phyloP scores from a whole-genome alignment of 2,329 filamentous ascomycete species.

The Rachicladosporium sp. region DNA sequence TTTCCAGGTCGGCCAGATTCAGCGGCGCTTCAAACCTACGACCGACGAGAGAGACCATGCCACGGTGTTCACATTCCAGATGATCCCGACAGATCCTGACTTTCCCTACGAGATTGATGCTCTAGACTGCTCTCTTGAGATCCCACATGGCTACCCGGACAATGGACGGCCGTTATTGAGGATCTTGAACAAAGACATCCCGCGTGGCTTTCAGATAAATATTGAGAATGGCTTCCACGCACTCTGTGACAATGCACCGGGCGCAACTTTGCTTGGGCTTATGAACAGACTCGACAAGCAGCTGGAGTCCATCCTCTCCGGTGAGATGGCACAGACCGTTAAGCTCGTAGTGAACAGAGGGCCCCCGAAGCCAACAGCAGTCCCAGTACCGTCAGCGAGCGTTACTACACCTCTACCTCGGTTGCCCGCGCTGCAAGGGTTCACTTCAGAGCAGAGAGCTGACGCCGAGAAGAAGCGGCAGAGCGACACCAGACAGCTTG shows the following conservation, averaged over 20 bases:
- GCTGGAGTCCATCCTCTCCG: constrained; percentile 56
- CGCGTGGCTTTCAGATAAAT: constrained; percentile 61
- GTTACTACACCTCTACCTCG: not conserved
- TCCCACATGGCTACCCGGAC: constrained; percentile 55
- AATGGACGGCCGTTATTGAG: constrained; percentile 43
- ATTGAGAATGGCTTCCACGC: constrained; percentile 62
- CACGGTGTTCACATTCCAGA: constrained; percentile 49
- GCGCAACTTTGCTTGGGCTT: constrained; percentile 50
- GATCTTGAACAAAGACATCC: constrained; percentile 58
- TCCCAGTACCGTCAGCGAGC: constrained; percentile 30
- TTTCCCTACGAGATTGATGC: constrained; percentile 66
- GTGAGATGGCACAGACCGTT: constrained; percentile 59
- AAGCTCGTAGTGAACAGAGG: constrained; percentile 49
- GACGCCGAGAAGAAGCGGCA: constrained; percentile 52
- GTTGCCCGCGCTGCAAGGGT: constrained; percentile 15
- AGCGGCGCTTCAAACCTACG: constrained; percentile 48
- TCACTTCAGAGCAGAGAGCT: constrained; percentile 47
- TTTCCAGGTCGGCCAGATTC: constrained; percentile 64
- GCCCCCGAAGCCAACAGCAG: not conserved
- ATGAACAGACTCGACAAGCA: constrained; percentile 61
- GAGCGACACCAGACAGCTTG: constrained; percentile 57
- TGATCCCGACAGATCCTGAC: constrained; percentile 67
- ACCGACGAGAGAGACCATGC: constrained; percentile 36
- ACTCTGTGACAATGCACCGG: constrained; percentile 44
- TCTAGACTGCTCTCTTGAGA: constrained; percentile 53